These are phyloP conservation scores for Erodium chrysanthum DNA, from an alignment of 441 rosid genomes.

Conservation along the genomic window DNA sequence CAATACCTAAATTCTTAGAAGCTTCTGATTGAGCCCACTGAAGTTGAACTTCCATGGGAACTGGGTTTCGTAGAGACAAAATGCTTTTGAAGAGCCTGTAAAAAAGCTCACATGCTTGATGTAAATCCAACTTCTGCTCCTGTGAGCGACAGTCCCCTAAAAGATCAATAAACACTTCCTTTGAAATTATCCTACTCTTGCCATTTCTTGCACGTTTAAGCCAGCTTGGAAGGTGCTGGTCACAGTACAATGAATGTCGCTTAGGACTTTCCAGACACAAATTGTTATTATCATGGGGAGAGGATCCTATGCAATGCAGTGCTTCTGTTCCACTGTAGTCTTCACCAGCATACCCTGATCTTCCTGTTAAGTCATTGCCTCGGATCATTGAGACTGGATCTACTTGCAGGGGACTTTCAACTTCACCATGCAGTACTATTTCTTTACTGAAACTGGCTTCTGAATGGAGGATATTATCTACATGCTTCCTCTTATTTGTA, in stretches of 20 bases:
- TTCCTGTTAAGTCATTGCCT: conserved; percentile 33
- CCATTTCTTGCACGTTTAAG: conserved; percentile 98
- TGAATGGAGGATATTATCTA: conserved; percentile 29
- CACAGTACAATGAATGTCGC: conserved; percentile 71
- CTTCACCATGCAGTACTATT: conserved; percentile 40
- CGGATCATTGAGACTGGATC: conserved; percentile 36
- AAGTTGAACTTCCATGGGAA: conserved; percentile 84
- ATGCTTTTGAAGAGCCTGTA: conserved; percentile 86
- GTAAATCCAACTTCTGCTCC: conserved; percentile 58
- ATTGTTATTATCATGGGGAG: conserved; percentile 31
- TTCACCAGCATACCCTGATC: conserved; percentile 33
- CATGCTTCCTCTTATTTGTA: conserved; percentile 45
- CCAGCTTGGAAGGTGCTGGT: conserved; percentile 94
- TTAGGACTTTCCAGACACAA: conserved; percentile 61
- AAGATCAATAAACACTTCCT: conserved; percentile 78
- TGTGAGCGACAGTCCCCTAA: conserved; percentile 49
- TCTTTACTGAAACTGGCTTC: conserved; percentile 42
- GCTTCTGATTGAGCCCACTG: conserved; percentile 96
- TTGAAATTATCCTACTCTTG: conserved; percentile 86
- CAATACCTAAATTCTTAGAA: conserved; percentile 52
- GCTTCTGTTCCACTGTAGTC: conserved; percentile 28
- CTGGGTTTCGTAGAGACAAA: conserved; percentile 76
- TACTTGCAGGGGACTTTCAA: conserved; percentile 37
- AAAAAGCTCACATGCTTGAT: conserved; percentile 92
- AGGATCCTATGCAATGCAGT: conserved; percentile 53